Base-by-base conservation (phyloP, 495 filamentous ascomycete species). In the Darksidea phi region DNA sequence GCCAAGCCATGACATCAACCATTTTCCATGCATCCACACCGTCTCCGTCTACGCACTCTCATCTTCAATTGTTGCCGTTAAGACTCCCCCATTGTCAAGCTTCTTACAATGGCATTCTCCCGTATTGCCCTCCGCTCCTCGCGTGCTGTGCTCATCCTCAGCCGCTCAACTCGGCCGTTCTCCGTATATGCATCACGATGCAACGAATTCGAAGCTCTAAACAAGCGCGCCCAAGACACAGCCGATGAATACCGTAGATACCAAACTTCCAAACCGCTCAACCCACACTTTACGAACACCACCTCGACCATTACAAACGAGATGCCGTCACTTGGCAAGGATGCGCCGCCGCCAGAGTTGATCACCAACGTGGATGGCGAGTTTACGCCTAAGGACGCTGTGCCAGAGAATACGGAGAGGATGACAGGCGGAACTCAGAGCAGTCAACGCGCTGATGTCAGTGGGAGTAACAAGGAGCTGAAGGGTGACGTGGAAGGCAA, bases 261-360 rank as follows among this genome's bases (percentile, higher is more conserved):
- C 46, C 82, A 88, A 67, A 77, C 72, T 4, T 74, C 78, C 23
- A 85, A 82, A 71, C 69, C 80, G 0, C 70, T 78, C n/a, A 87
- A 86, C 61, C 84, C 82, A 43, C 76, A 80, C 63, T 73, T 88
- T 53, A 82, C 85, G 4, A 85, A 86, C 66, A 86, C 82, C 13
- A 87, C 78, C 17, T 82, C 79, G 20, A 87, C 84, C 13, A 81
- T 86, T 68, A 78, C 79, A 18, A 84, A 86, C 66, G 78, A 82
- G 57, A 84, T 82, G 75, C 85, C 82, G 23, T 79, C 73, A 48
- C 76, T 83, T 28, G 85, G 86, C 46, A 71, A 73, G 23, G 77
- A 83, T 58, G 77, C 77, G 5, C 59, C 83, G 2, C 84, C 84
- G 0, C 86, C 86, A 1, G 86, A 88, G 65, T 71, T 87, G 48